Conservation (phyloP, 345 rosid genomes). For the Draba incana region DNA sequence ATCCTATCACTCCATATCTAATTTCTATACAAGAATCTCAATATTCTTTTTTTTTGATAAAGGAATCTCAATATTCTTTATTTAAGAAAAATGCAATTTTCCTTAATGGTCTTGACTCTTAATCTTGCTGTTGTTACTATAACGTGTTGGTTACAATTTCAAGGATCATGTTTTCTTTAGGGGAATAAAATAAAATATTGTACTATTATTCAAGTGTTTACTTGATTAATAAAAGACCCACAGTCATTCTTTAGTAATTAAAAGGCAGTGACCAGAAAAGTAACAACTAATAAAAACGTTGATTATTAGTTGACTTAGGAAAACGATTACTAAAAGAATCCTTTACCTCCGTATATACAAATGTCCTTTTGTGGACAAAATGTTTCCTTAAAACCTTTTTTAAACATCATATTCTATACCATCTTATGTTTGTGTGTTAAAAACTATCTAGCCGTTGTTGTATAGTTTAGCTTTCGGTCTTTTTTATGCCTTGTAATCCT, state of each 20-base stretch:
- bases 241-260: neutral
- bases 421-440: too few species aligned
- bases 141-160: conserved; percentile 2
- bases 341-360: neutral
- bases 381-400: too few species aligned
- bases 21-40: too few species aligned
- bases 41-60: too few species aligned
- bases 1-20: conserved; percentile 20
- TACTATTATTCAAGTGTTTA: neutral
- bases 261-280: neutral
- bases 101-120: neutral
- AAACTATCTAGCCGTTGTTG: too few species aligned
- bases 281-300: neutral
- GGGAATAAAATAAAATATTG: neutral
- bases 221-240: too few species aligned
- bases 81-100: neutral
- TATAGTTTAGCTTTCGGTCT: too few species aligned
- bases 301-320: conserved; percentile 14
- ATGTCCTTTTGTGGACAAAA: neutral
- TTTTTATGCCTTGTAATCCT: too few species aligned
- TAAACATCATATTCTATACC: too few species aligned
- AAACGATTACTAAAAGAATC: neutral
- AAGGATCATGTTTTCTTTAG: neutral
- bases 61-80: neutral
- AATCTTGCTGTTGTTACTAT: neutral